Conservation (phyloP, 768 basidiomycete species). For the Russula sp. region DNA sequence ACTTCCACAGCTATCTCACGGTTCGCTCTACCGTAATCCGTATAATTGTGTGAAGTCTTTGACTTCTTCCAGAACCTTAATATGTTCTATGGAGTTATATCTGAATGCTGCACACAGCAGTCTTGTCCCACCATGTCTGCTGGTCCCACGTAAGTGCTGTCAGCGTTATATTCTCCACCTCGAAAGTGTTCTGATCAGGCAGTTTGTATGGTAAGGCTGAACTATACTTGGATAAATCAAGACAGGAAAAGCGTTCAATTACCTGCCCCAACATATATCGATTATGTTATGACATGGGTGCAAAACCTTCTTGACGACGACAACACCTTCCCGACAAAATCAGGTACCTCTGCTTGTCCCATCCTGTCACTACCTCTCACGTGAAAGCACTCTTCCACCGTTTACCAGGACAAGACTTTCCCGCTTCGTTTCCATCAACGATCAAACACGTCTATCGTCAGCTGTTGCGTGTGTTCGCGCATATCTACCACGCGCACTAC, state of each 20-base stretch:
- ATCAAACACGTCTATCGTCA: slow-evolving; percentile 94
- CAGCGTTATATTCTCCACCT: background rate
- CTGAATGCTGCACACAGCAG: slow-evolving; percentile 87
- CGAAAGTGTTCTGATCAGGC: background rate
- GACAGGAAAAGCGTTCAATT: slow-evolving; percentile 82
- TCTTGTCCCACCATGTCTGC: slow-evolving; percentile 91
- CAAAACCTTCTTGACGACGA: slow-evolving; percentile 95
- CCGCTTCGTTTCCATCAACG: slow-evolving; percentile 80
- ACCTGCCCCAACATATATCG: slow-evolving; percentile 93
- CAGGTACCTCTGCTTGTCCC: slow-evolving; percentile 46
- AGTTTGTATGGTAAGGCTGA: slow-evolving; percentile 46
- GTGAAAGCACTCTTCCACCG: background rate
- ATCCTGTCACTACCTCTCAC: background rate
- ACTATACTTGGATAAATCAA: slow-evolving; percentile 92
- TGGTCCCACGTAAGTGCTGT: slow-evolving; percentile 59
- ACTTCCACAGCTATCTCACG: background rate
- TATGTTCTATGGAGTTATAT: slow-evolving; percentile 90
- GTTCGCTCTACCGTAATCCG: background rate
- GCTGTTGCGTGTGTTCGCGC: slow-evolving; percentile 93
- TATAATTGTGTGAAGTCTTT: slow-evolving; percentile 51
- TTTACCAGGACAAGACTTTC: slow-evolving; percentile 71
- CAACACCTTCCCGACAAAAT: slow-evolving; percentile 88
- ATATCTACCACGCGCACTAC: slow-evolving; percentile 95
- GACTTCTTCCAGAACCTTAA: slow-evolving; percentile 98
- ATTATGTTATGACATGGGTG: slow-evolving; percentile 96